Percentiles rank a stretch among this genome's conserved stretches.
These are phyloP conservation scores for Penicillium simplicissimum DNA, from an alignment of 495 filamentous ascomycete species.

Conservation along the genomic window DNA sequence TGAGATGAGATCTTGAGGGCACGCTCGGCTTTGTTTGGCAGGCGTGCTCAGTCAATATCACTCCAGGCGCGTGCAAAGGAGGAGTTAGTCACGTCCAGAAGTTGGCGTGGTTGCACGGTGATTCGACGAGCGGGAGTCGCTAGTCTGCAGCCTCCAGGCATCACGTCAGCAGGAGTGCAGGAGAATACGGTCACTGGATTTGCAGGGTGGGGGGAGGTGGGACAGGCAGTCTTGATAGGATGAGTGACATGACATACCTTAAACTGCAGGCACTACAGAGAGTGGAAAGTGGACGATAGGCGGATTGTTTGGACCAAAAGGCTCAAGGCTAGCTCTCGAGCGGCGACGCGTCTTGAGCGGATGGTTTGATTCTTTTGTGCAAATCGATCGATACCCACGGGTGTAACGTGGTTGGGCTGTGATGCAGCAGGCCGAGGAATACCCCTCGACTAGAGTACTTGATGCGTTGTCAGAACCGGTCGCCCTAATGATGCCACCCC, in stretches of 20 bases:
- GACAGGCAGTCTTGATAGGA: constrained; percentile 8
- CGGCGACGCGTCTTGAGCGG: constrained; percentile 32
- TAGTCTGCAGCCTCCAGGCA: constrained; percentile 40
- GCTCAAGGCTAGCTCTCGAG: constrained; percentile 11
- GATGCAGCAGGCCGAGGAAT: constrained; percentile 46
- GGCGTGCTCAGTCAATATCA: constrained; percentile 30
- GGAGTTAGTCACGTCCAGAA: constrained; percentile 30
- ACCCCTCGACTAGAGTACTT: constrained; percentile 36
- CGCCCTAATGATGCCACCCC: constrained; percentile 30
- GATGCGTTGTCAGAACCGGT: constrained; percentile 50
- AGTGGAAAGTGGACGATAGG: not conserved
- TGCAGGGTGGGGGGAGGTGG: constrained; percentile 25
- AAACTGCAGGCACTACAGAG: constrained; percentile 18
- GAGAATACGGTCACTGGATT: constrained; percentile 48
- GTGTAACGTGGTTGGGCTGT: constrained; percentile 55
- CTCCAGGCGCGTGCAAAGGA: constrained; percentile 28
- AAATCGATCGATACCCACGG: constrained; percentile 39
- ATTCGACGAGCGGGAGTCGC: constrained; percentile 45
- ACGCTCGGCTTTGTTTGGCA: constrained; percentile 28
- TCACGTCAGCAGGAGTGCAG: constrained; percentile 50
- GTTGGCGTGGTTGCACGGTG: constrained; percentile 32
- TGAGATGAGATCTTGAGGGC: constrained; percentile 14
- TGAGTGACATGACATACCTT: constrained; percentile 41
- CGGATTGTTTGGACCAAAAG: not conserved
- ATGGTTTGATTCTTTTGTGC: constrained; percentile 43